Percentiles rank a stretch among this genome's conserved stretches.
Evolutionary conservation across 1,139 yeast genomes (phyloP).

Genomic region (Suhomyces maxii): DNA sequence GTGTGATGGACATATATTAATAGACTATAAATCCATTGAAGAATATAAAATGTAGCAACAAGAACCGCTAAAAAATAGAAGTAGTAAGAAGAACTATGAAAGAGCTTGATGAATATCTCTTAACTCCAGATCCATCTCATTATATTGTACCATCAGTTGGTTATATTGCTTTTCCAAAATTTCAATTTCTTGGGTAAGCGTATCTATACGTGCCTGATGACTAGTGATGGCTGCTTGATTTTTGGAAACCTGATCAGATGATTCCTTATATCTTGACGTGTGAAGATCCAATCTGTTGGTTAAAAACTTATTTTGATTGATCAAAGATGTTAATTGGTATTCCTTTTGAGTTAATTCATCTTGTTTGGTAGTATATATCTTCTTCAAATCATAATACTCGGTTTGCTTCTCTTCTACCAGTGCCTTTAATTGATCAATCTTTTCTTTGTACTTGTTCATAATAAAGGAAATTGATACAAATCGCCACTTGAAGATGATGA

Average conservation of each 20-base stretch:
- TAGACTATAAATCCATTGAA: not conserved
- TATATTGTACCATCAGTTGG: constrained; percentile 8
- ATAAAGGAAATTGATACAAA: not conserved
- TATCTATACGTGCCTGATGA: constrained; percentile 2
- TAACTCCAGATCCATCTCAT: constrained; percentile 14
- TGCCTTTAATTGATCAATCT: constrained; percentile 15
- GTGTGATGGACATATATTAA: constrained; percentile 1
- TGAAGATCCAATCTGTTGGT: constrained; percentile 10
- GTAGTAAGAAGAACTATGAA: not conserved
- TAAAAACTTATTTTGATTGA: constrained; percentile 15
- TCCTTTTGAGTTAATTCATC: constrained; percentile 19
- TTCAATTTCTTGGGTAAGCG: constrained; percentile 11
- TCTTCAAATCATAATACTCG: constrained; percentile 17
- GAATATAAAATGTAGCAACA: not conserved
- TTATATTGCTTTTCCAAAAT: constrained; percentile 16
- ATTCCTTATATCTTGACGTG: constrained; percentile 5
- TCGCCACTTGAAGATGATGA: no score
- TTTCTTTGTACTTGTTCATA: constrained; percentile 17
- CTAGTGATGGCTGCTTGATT: constrained; percentile 9
- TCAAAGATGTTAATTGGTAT: constrained; percentile 14
- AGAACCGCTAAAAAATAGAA: no score
- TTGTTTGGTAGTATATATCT: constrained; percentile 9
- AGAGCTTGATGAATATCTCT: constrained; percentile 16
- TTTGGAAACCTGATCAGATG: constrained; percentile 8
- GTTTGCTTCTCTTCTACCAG: constrained; percentile 15